A percentile compares a stretch with the other conserved stretches of the same genome.
Conservation (phyloP, 2,329 filamentous ascomycete species). For the Colletotrichum viniferum region DNA sequence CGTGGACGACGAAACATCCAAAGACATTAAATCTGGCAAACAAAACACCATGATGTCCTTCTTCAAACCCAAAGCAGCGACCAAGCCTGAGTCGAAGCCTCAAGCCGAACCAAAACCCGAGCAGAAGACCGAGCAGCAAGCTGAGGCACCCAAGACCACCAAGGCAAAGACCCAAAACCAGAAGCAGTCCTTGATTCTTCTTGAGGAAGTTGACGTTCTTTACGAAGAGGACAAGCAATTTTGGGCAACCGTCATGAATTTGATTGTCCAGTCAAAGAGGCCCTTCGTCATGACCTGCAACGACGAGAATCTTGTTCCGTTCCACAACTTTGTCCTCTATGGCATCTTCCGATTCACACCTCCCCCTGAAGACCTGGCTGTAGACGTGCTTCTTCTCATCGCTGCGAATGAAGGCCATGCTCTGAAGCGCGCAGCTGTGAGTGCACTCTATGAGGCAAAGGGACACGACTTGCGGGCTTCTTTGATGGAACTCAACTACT, state of each 20-base stretch:
- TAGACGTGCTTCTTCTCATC: conserved; percentile 81
- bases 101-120: conserved; percentile 25
- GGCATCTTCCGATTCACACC: conserved; percentile 79
- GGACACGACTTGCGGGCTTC: conserved; percentile 77
- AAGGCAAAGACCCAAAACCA: conserved; percentile 55
- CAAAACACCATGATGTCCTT: conserved; percentile 84
- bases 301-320: conserved; percentile 81
- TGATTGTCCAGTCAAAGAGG: conserved; percentile 85
- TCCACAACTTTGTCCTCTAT: conserved; percentile 77
- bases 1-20: conserved; percentile 51
- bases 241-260: conserved; percentile 79
- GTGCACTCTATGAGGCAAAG: conserved; percentile 72
- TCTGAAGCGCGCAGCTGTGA: conserved; percentile 69
- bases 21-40: conserved; percentile 69
- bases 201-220: conserved; percentile 92
- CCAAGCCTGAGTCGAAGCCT: conserved; percentile 27
- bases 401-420: conserved; percentile 91
- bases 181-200: conserved; percentile 90
- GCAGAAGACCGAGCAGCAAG: not conserved
- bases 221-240: conserved; percentile 97
- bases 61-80: conserved; percentile 64
- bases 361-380: conserved; percentile 69
- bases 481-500: conserved; percentile 87
- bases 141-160: not conserved
- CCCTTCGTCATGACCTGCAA: conserved; percentile 97